phyloP scores from a whole-genome alignment of 805 yeast species.

The Starmerella stigmatis region DNA sequence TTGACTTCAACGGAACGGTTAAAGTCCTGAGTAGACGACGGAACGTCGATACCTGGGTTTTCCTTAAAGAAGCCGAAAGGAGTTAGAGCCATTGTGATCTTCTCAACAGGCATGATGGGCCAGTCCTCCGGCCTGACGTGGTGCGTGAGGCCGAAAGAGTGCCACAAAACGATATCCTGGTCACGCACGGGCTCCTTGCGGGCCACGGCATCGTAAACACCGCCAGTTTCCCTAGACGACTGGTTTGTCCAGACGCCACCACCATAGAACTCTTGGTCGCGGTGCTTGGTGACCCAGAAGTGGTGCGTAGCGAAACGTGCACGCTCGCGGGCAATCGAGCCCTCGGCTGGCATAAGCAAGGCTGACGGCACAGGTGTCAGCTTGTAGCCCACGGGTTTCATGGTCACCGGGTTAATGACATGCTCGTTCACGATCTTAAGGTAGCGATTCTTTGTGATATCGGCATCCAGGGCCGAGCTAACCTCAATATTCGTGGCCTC shows the following conservation, averaged over 20 bases:
- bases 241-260: constrained; percentile 85
- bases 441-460: constrained; percentile 64
- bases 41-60: constrained; percentile 72
- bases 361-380: constrained; percentile 64
- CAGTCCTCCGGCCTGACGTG: constrained; percentile 64
- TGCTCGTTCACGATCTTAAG: constrained; percentile 67
- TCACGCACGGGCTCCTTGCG: constrained; percentile 52
- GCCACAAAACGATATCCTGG: constrained; percentile 69
- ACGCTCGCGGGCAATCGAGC: constrained; percentile 57
- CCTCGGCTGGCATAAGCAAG: constrained; percentile 56
- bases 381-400: constrained; percentile 68
- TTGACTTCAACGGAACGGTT: constrained; percentile 46
- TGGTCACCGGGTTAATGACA: constrained; percentile 56
- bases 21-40: constrained; percentile 54
- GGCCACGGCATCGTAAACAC: constrained; percentile 25
- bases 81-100: constrained; percentile 50
- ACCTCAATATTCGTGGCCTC: constrained; percentile 55
- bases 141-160: constrained; percentile 71
- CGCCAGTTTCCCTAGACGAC: constrained; percentile 52
- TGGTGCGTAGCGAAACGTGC: constrained; percentile 68
- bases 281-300: constrained; percentile 70
- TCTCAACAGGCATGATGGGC: constrained; percentile 84
- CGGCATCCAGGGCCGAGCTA: constrained; percentile 61
- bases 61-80: constrained; percentile 69
- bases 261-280: constrained; percentile 60